Evolutionary conservation across 768 basidiomycete genomes (phyloP), one percentile per base, ranked within the genome.

Genomic region (Thelephora ganbajun): DNA sequence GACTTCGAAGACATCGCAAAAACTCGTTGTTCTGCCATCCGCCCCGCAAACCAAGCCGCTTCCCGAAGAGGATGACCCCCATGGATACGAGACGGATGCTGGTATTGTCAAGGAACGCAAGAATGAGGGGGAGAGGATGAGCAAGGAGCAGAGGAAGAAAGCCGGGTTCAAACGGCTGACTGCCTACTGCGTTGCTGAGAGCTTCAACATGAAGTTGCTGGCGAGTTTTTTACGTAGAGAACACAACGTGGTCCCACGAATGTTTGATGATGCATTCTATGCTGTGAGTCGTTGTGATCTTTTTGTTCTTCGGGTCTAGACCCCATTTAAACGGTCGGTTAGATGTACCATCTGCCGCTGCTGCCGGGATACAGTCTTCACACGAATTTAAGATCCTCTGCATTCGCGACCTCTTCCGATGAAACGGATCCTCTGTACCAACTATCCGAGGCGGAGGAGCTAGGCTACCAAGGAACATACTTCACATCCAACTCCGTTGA

Each of bases 241-340:
- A 59, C 93, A 97, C 60, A 94, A 92, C 47, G 91, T 93, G 11
- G 71, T 66, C 9, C 89, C 81, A 1, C 71, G 93, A 50, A 74
- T 89, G 0, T 97, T 89, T 54, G 93, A 96, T 60, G 93, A 97
- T 64, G 92, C 91, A 0, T 64, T 94, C 51, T 96, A 96, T 68
- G 85, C 80, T 48, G 92, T 93, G 52, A 66, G 87, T 73, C 12
- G 30, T 39, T 20, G 30, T 13, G 19, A 26, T 11, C 43, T 45
- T 20, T 43, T 13, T 14, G 2, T 33, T 49, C 2, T 11, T 2
- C 19, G 7, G 2, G 26, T 33, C 36, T 37, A 20, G 11, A 11
- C 34, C 22, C 22, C 16, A 18, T 44, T 39, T 48, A 16, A 13
- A 35, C 13, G 5, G 26, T 30, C 26, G 26, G 23, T n/a, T 51